Evolutionary conservation across 2,329 filamentous ascomycete species (phyloP), one percentile per base, ranked within the genome.

Genomic region (Dactylella cylindrospora): DNA sequence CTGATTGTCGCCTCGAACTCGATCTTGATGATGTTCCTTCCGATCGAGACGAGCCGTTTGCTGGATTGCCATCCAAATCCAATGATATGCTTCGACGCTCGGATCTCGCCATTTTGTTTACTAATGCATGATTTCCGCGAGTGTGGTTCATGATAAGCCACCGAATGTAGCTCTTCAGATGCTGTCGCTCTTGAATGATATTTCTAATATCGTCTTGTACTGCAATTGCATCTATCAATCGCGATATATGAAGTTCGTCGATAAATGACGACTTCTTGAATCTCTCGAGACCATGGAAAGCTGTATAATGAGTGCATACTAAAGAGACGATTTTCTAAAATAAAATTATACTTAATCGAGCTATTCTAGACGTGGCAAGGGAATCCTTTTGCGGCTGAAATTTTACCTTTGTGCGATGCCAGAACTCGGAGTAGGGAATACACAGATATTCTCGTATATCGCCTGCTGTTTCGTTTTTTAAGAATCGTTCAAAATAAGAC

Each of bases 141-240:
- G 57, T 62, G 28, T 62, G 57, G 26, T 62, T 62, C 57, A 62
- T 62, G 29, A 62, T 62, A 5, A 62, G 49, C 57, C 57, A 62
- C 25, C 57, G 51, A 20, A 62, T 44, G 43, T 62, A 62, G 26
- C 57, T 62, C 25, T 62, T 62, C 15, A 62, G 49, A 17, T 54
- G 39, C 12, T 50, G 35, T n/a, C 57, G 36, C 19, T 62, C 57
- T 7, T 50, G 36, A 6, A 62, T 62, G 29, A 62, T 62, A 20
- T 17, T 38, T 31, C 45, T 52, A 9, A 62, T 62, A 22, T 62
- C 57, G 3, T 54, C 41, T 33, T 62, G 57, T 12, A 12, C 26
- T 22, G 43, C 49, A 32, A 62, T 62, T 5, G 57, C 32, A 35
- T 62, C 57, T 20, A 62, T 62, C 13, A 62, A 26, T 13, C 57